These are phyloP conservation scores for Cystobasidium tubakii DNA, from an alignment of 768 basidiomycete species.

Conservation along the genomic window DNA sequence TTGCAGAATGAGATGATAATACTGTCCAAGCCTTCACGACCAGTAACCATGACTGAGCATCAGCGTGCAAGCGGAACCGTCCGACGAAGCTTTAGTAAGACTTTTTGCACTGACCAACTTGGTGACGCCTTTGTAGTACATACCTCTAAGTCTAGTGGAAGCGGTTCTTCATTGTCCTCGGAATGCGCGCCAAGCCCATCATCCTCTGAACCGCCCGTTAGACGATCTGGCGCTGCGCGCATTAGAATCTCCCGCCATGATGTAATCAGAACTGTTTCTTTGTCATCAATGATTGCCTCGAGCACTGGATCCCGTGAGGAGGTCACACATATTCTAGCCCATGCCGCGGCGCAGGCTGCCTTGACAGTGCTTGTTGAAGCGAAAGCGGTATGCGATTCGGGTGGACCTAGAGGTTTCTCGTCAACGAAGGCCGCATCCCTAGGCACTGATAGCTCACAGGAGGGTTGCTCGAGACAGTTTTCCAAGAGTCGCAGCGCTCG, in stretches of 20 bases:
- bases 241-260: neutral
- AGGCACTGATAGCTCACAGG: neutral
- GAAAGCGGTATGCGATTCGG: conserved; percentile 49
- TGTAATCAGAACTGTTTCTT: neutral
- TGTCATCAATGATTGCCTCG: neutral
- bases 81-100: neutral
- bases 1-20: neutral
- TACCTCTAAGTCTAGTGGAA: neutral
- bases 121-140: too few relatives aligned
- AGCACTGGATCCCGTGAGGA: neutral
- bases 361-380: neutral
- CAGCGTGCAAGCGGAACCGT: neutral
- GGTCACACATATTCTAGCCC: neutral
- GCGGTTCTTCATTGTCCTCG: neutral
- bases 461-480: neutral
- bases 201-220: neutral
- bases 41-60: neutral
- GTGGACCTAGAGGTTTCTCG: conserved; percentile 50
- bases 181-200: neutral
- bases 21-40: neutral
- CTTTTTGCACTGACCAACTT: neutral
- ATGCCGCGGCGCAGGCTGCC: neutral
- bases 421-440: neutral
- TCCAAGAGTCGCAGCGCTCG: neutral
- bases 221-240: neutral